Evolutionary conservation across 805 yeast genomes (phyloP), one percentile per base, ranked within the genome.

Genomic region (Saturnispora diversa): DNA sequence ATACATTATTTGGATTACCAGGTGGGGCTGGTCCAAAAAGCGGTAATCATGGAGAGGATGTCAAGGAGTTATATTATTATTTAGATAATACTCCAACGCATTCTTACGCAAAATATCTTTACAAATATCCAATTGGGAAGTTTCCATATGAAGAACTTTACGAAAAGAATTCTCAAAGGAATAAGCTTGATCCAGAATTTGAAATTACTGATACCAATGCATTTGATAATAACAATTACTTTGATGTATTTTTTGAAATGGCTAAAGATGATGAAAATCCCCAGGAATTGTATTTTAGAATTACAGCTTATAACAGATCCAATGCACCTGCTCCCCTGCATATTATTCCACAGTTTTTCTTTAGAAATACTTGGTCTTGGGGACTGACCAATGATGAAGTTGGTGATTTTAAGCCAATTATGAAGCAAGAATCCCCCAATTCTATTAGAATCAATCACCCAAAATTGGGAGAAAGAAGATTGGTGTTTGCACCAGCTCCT

Each of bases 31-130:
- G 87, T 58, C 47, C 46, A 5, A 53, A 57, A 36, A 54, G 58
- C 38, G 97, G 96, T 10, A 88, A 88, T 59, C 97, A 87, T 59
- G 97, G 97, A 42, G 97, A 87, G 58, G 97, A 87, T 59, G 95
- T 85, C 45, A 87, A 87, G 63, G 94, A 84, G 55, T 60, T 79
- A 49, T 84, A 84, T 58, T 87, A 77, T 57, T 86, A 87, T 55
- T 69, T 87, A 45, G 97, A 87, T 63, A 87, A 85, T 62, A 84
- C 94, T 10, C 97, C 97, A 6, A 74, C 95, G 5, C 96, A 87
- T 63, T 80, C 94, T 26, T 87, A 86, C 63, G 82, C 85, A 83
- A 87, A 88, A 66, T 85, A 80, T 51, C 69, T 85, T 44, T 87
- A 87, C 72, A 88, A 88, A 66, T 87, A 87, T 57, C 95, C 97